Evolutionary conservation across 106 monocot species (phyloP).

Genomic region (Xerophyta viscosa): DNA sequence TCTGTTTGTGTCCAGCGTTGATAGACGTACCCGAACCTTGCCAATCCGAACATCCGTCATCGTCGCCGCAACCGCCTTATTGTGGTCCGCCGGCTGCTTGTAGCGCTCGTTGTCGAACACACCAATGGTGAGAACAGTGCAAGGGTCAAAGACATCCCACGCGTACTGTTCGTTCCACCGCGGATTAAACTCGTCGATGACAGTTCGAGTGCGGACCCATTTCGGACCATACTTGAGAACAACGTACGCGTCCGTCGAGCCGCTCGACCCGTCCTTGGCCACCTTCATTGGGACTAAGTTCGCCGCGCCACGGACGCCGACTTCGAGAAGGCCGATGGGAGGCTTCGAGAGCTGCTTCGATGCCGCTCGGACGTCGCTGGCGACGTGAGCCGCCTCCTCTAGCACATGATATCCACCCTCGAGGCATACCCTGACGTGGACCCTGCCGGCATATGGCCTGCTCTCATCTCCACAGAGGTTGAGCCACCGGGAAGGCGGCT

Average conservation of each 20-base stretch:
- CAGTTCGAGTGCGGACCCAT: slow-evolving; percentile 86
- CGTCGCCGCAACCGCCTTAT: neutral
- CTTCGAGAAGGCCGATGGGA: slow-evolving; percentile 56
- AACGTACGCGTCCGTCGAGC: slow-evolving; percentile 74
- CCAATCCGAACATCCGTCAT: slow-evolving; percentile 54
- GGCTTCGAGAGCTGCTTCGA: slow-evolving; percentile 78
- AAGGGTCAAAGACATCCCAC: slow-evolving; percentile 95
- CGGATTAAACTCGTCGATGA: slow-evolving; percentile 79
- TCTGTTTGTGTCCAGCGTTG: slow-evolving; percentile 72
- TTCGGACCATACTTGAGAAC: slow-evolving; percentile 89
- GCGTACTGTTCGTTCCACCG: slow-evolving; percentile 96
- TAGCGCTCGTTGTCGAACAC: slow-evolving; percentile 74
- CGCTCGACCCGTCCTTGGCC: slow-evolving; percentile 48
- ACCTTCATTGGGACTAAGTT: slow-evolving; percentile 72
- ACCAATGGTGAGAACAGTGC: slow-evolving; percentile 82
- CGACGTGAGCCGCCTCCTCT: slow-evolving; percentile 72
- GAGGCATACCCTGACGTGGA: slow-evolving; percentile 71
- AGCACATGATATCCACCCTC: slow-evolving; percentile 95
- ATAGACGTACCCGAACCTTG: slow-evolving; percentile 78
- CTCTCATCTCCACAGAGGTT: slow-evolving; percentile 52
- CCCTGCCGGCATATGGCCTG: slow-evolving; percentile 52
- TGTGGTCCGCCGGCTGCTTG: slow-evolving; percentile 10
- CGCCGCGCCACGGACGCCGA: slow-evolving; percentile 64
- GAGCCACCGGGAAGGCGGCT: slow-evolving; percentile 78
- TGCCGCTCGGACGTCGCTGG: slow-evolving; percentile 72